These are phyloP conservation scores for Adansonia madagascariensis DNA, from an alignment of 441 rosid species.

Conservation along the genomic window DNA sequence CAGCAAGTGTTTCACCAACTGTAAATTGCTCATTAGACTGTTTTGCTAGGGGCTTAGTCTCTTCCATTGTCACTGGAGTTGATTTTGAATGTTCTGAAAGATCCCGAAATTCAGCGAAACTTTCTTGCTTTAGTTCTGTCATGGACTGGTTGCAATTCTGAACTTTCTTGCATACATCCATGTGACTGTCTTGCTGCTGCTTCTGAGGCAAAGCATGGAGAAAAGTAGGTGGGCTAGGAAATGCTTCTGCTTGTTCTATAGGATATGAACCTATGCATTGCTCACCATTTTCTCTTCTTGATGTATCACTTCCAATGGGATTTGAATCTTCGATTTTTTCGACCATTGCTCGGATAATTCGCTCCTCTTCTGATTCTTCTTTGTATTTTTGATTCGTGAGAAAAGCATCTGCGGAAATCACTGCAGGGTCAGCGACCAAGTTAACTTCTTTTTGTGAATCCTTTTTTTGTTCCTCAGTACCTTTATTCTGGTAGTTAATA, in stretches of 20 bases:
- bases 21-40: slow-evolving; percentile 26
- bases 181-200: slow-evolving; percentile 20
- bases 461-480: slow-evolving; percentile 23
- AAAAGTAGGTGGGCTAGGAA: neutral
- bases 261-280: neutral
- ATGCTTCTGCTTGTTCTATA: neutral
- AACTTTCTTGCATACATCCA: slow-evolving; percentile 21
- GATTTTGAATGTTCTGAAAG: slow-evolving; percentile 20
- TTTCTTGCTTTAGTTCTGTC: neutral
- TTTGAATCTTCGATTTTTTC: neutral
- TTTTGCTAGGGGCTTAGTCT: neutral
- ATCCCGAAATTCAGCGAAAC: slow-evolving; percentile 26
- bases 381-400: slow-evolving; percentile 5
- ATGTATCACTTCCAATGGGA: neutral
- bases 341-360: slow-evolving; percentile 21
- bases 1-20: slow-evolving; percentile 10
- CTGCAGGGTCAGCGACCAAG: too few relatives aligned
- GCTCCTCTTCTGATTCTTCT: slow-evolving; percentile 23
- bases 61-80: neutral
- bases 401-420: slow-evolving; percentile 21
- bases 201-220: slow-evolving; percentile 18
- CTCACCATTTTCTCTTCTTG: neutral
- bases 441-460: slow-evolving; percentile 28
- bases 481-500: slow-evolving; percentile 27
- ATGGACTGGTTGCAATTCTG: neutral